Base-by-base conservation (phyloP, 768 basidiomycete species). In the Ramaria sp. region DNA sequence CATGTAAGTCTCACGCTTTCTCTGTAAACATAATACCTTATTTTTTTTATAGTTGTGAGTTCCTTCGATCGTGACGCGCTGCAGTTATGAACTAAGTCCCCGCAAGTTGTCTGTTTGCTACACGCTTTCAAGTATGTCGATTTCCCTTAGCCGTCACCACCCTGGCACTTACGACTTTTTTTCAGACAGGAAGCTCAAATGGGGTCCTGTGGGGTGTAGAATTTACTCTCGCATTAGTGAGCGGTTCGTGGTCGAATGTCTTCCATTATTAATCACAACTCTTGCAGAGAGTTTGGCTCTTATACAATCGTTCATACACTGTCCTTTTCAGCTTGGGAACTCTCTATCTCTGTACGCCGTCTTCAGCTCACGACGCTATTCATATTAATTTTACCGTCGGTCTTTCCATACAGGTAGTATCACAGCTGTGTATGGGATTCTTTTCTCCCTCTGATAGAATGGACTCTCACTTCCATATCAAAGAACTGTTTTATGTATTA, bases 131-230 rank as follows among this genome's bases (percentile, higher is more conserved):
- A 22, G 39, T 18, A 34, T 9, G 39, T 22, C 20, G 2, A 6
- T 41, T 41, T 16, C 18, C 20, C 16, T 41, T n/a, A n/a, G n/a
- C n/a, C 32, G 1, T 34, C 13, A 9, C 1, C 32, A 9, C 3
- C 32, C 32, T 34, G 1, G 8, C 8, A 34, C 13, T 34, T 6
- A n/a, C 39, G 27, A 22, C 44, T 47, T 1, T 18, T 52, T 18
- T 52, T 42, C 38, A 52, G 51, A 25, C 45, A 16, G 51, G 38
- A 41, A 52, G 51, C 24, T 42, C 51, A 22, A 52, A 41, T 27
- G 25, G 25, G 2, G 28, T 52, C 9, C 18, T 52, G 28, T 52
- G 51, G 51, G 36, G 38, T 28, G 51, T 52, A 20, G 51, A 52
- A 42, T 43, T 39, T 22, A 27, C 38, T 13, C 51, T 52, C 24